Base-by-base conservation (phyloP, 2,329 filamentous ascomycete species). In the Amauroascus verrucosus region DNA sequence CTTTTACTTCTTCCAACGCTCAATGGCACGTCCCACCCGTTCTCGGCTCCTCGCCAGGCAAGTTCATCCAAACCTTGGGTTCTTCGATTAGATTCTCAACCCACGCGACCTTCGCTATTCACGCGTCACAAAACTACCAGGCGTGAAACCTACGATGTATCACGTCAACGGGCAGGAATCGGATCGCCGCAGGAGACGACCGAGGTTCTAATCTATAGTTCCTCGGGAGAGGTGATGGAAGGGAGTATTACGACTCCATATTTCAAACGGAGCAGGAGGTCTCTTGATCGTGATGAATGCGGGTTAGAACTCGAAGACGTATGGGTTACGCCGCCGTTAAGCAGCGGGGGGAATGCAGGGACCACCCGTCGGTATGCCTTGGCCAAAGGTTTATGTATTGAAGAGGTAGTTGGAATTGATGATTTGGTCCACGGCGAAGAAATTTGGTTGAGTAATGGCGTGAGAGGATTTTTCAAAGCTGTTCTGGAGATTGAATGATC, bases 371-470 rank as follows among this genome's bases (percentile, higher is more conserved):
- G 87, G 54, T 95, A 88, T 84, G 85, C 88, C n/a, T 66, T 97
- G 40, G 79, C 84, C 56, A 78, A 74, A 52, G 76, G 79, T 0
- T 70, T 93, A 43, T 89, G 80, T 51, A 73, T 77, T 28, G 86
- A 94, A 63, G 78, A 82, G 57, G 67, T 72, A 2, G 73, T 95
- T 14, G 67, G 67, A n/a, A 73, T 73, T 1, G 70, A 76, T 11
- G 82, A 82, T 6, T 67, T 95, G 11, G 64, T 75, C 2, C 75
- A 87, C 58, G 86, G 84, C 0, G 90, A 96, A 67, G 77, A 83
- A 51, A 85, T 90, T 57, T 95, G 88, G 86, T 71, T 96, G 51
- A 95, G 89, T 67, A 96, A 91, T 67, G 89, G 86, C 0, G 85
- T 91, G 1, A 79, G 85, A 58, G 91, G 91, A 0, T 95, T 95